A percentile compares a stretch with the other conserved stretches of the same genome.
phyloP scores from a whole-genome alignment of 257 asterid species.

The Verbena officinalis region DNA sequence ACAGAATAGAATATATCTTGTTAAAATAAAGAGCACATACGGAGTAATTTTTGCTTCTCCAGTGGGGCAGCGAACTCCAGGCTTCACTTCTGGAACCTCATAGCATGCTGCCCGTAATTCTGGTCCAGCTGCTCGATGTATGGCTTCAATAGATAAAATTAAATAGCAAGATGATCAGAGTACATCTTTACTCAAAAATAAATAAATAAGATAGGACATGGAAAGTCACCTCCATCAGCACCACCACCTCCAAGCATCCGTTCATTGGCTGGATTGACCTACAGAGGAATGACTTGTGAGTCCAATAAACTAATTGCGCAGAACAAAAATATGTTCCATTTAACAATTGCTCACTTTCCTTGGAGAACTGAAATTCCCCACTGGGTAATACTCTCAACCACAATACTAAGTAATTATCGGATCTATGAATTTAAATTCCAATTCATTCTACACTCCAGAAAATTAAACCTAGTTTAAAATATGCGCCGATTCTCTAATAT shows the following conservation, averaged over 20 bases:
- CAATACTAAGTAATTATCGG: not conserved
- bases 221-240: constrained; percentile 90
- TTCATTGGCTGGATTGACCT: constrained; percentile 98
- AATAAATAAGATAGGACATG: not conserved
- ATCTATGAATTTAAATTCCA: not conserved
- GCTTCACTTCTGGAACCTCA: constrained; percentile 73
- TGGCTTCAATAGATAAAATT: constrained; percentile 48
- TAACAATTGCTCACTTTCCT: too few species aligned
- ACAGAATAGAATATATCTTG: not conserved
- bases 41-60: constrained; percentile 98
- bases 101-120: constrained; percentile 79
- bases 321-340: constrained; percentile 5
- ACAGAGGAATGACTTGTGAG: constrained; percentile 23
- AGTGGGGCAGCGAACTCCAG: constrained; percentile 91
- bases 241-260: constrained; percentile 96
- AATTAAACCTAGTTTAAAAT: not conserved
- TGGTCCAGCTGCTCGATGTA: constrained; percentile 97
- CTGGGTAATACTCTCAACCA: not conserved
- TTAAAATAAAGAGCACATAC: constrained; percentile 42
- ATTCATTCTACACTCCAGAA: not conserved
- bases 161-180: constrained; percentile 20
- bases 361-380: not conserved
- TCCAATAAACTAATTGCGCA: constrained; percentile 6
- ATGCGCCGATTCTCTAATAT: not conserved
- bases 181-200: constrained; percentile 1